Conservation (phyloP, 495 filamentous ascomycete genomes). For the Tuber brumale region DNA sequence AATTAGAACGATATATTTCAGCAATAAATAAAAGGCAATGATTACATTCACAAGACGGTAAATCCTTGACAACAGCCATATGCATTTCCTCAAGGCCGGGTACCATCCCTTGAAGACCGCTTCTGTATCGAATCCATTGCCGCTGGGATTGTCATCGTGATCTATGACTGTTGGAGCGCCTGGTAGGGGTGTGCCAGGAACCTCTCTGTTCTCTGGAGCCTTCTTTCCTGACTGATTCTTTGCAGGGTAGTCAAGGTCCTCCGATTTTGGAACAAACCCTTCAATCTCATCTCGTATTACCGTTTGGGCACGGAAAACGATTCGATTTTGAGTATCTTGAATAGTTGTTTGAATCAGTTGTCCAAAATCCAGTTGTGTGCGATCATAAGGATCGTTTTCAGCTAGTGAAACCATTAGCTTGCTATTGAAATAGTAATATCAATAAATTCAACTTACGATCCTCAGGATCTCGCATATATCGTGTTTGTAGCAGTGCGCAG, state of each 20-base stretch:
- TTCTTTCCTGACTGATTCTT: slow-evolving; percentile 40
- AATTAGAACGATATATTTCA: slow-evolving; percentile 3
- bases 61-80: slow-evolving; percentile 68
- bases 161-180: slow-evolving; percentile 52
- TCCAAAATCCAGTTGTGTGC: slow-evolving; percentile 58
- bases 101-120: slow-evolving; percentile 51
- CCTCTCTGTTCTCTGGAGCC: slow-evolving; percentile 44
- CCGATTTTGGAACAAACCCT: slow-evolving; percentile 59
- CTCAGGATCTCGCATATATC: slow-evolving; percentile 62
- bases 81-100: slow-evolving; percentile 66
- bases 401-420: slow-evolving; percentile 22
- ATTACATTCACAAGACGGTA: slow-evolving; percentile 60
- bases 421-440: slow-evolving; percentile 11
- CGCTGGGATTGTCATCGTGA: slow-evolving; percentile 47
- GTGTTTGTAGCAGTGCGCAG: slow-evolving; percentile 63
- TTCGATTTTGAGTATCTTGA: slow-evolving; percentile 65
- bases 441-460: slow-evolving; percentile 43
- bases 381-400: slow-evolving; percentile 46
- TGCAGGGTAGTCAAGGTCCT: slow-evolving; percentile 54
- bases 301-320: slow-evolving; percentile 62
- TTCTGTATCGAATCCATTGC: slow-evolving; percentile 46
- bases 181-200: slow-evolving; percentile 46
- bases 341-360: slow-evolving; percentile 60
- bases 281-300: slow-evolving; percentile 65
- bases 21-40: slow-evolving; percentile 41